Evolutionary conservation across 805 yeast genomes (phyloP).

Genomic region (Yamadazyma sp.): DNA sequence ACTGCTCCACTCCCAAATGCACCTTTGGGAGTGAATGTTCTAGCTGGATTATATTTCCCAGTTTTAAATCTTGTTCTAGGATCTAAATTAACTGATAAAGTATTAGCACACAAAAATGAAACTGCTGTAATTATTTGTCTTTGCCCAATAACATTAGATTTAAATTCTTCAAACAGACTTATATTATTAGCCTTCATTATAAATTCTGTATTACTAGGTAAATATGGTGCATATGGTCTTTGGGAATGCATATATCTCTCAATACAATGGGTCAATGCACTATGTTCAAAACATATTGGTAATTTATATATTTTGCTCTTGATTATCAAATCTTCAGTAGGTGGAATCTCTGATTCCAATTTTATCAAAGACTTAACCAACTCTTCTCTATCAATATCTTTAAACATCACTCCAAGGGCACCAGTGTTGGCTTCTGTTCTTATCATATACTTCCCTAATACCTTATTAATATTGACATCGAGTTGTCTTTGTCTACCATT

Average conservation of each 20-base stretch:
- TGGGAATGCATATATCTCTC: conserved; percentile 90
- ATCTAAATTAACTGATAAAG: conserved; percentile 96
- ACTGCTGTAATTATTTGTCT: conserved; percentile 92
- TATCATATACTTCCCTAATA: conserved; percentile 2
- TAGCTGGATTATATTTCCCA: conserved; percentile 91
- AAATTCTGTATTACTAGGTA: conserved; percentile 95
- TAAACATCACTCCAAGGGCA: conserved; percentile 16
- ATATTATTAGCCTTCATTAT: conserved; percentile 83
- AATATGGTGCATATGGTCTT: conserved; percentile 93
- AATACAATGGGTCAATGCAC: conserved; percentile 82
- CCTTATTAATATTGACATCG: conserved; percentile 9
- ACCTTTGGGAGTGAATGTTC: conserved; percentile 95
- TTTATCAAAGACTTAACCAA: conserved; percentile 64
- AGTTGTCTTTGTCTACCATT: conserved; percentile 29
- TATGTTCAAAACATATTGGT: conserved; percentile 96
- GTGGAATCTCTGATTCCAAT: conserved; percentile 68
- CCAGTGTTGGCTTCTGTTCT: conserved; percentile 17
- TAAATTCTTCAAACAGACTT: conserved; percentile 67
- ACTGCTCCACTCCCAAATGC: conserved; percentile 97
- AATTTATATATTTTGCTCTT: conserved; percentile 75
- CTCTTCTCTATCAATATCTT: conserved; percentile 49
- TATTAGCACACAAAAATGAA: conserved; percentile 96
- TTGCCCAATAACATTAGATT: conserved; percentile 82
- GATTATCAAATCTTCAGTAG: conserved; percentile 77
- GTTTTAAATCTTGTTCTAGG: conserved; percentile 93